These are phyloP conservation scores for Ceratobasidium sp. DNA, from an alignment of 1,284 basidiomycete genomes.

Conservation along the genomic window DNA sequence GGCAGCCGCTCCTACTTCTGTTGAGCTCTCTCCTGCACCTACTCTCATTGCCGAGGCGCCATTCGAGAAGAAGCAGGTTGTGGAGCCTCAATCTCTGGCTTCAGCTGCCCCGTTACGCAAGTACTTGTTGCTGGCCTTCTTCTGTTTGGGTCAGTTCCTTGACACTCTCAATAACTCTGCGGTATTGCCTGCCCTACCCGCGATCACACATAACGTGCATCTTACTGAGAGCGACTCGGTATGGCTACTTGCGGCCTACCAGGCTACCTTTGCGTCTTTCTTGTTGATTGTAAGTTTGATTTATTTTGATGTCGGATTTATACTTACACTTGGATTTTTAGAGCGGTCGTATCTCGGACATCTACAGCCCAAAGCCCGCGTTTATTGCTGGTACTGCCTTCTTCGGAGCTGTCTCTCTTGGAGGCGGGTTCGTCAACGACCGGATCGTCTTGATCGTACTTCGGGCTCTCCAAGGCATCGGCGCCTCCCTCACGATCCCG, in stretches of 20 bases:
- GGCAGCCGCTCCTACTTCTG: conserved; percentile 14
- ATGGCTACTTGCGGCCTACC: conserved; percentile 44
- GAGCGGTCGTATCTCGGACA: conserved; percentile 45
- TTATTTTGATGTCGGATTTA: neutral
- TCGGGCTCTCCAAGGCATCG: conserved; percentile 42
- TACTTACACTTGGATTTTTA: neutral
- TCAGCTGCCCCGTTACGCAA: conserved; percentile 50
- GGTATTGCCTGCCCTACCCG: conserved; percentile 63
- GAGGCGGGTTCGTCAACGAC: conserved; percentile 40
- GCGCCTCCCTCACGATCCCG: conserved; percentile 58
- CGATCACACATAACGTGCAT: conserved; percentile 53
- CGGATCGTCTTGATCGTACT: conserved; percentile 45
- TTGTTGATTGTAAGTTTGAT: conserved; percentile 35
- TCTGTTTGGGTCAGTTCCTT: conserved; percentile 65
- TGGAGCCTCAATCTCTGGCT: conserved; percentile 17
- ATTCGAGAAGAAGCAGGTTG: conserved; percentile 5
- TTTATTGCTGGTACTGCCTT: conserved; percentile 44
- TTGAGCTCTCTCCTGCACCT: conserved; percentile 36
- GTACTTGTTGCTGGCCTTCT: conserved; percentile 60
- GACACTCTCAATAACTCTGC: conserved; percentile 66
- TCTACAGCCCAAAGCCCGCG: conserved; percentile 42
- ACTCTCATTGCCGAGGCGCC: conserved; percentile 8
- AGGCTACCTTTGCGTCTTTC: conserved; percentile 32
- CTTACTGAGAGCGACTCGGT: conserved; percentile 31
- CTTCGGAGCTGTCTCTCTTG: conserved; percentile 46